These are phyloP conservation scores for Tulasnella calospora DNA, from an alignment of 768 basidiomycete genomes.

Conservation along the genomic window DNA sequence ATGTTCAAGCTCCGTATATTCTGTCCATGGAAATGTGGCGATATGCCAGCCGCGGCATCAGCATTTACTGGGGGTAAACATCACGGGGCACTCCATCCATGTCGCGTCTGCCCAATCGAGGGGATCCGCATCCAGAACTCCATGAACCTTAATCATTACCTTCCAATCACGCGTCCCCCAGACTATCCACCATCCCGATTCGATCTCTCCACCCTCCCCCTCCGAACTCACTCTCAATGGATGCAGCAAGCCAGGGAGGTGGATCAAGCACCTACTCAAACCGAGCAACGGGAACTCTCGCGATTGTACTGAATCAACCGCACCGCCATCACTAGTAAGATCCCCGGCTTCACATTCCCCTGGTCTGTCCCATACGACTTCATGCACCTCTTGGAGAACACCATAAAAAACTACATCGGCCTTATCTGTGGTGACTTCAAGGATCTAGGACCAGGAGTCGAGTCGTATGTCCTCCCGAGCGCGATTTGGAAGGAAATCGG, in stretches of 20 bases:
- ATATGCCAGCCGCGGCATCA: too few relatives aligned
- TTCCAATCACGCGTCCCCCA: slow-evolving; percentile 28
- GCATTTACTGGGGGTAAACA: slow-evolving; percentile 43
- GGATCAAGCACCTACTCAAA: too few relatives aligned
- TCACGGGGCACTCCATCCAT: slow-evolving; percentile 40
- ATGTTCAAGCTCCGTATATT: too few relatives aligned
- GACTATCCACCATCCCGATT: not conserved
- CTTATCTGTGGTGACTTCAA: slow-evolving; percentile 45
- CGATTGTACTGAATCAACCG: slow-evolving; percentile 38
- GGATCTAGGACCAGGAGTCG: slow-evolving; percentile 36
- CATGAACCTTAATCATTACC: slow-evolving; percentile 30
- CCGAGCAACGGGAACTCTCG: too few relatives aligned
- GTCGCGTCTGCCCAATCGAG: slow-evolving; percentile 40
- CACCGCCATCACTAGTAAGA: slow-evolving; percentile 34
- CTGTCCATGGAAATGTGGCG: too few relatives aligned
- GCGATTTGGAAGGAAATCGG: too few relatives aligned
- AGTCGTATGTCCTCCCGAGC: slow-evolving; percentile 38
- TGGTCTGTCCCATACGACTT: slow-evolving; percentile 46
- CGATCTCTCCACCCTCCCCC: not conserved
- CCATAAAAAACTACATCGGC: slow-evolving; percentile 40
- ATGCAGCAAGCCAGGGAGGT: too few relatives aligned
- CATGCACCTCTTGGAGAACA: slow-evolving; percentile 50
- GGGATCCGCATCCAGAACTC: too few relatives aligned
- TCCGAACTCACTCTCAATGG: too few relatives aligned
- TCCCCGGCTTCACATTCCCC: slow-evolving; percentile 39